Base-by-base conservation (phyloP, 2,329 filamentous ascomycete species). In the Microdochium nivale region DNA sequence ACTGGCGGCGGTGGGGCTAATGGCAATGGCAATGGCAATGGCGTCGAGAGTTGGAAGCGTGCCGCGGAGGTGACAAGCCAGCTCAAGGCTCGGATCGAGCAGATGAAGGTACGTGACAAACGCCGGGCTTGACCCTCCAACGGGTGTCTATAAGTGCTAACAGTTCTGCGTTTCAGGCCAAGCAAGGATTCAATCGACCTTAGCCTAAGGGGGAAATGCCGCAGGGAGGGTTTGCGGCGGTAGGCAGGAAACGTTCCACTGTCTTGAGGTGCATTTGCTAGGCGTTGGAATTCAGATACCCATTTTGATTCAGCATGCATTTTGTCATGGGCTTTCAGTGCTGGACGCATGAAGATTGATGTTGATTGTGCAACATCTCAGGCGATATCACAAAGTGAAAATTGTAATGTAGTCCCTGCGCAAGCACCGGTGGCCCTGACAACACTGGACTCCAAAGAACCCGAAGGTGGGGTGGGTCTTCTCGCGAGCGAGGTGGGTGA, bases 11-110 rank as follows among this genome's bases (percentile, higher is more conserved):
- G 53, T 27, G 53, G 55, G 33, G 50, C 52, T 13, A 53, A 53
- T 32, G 55, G 54, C 23, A 80, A 84, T 47, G 83, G 83, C 1
- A 53, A 53, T 32, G 55, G 54, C 23, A 80, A 84, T 47, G 83
- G 83, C 1, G 83, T 85, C 19, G 94, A 99, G 72, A 97, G 91
- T 66, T 99, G 94, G 94, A 95, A 91, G 73, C 79, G 94, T 59
- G 94, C 94, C 19, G 94, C 94, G 2, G 94, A 99, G 73, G 94
- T 99, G 53, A 99, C 94, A 51, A 96, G 91, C 69, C 94, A 96
- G 67, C 70, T 99, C 63, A 99, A 97, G 75, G 90, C 92, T 50
- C 83, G 94, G 66, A 99, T 99, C 68, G 94, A 97, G 75, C 88
- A 94, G 76, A 99, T 99, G 94, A 99, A 97, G 79, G 82, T 81